These are phyloP conservation scores for Clausena lansium DNA, from an alignment of 345 rosid species.

Conservation along the genomic window DNA sequence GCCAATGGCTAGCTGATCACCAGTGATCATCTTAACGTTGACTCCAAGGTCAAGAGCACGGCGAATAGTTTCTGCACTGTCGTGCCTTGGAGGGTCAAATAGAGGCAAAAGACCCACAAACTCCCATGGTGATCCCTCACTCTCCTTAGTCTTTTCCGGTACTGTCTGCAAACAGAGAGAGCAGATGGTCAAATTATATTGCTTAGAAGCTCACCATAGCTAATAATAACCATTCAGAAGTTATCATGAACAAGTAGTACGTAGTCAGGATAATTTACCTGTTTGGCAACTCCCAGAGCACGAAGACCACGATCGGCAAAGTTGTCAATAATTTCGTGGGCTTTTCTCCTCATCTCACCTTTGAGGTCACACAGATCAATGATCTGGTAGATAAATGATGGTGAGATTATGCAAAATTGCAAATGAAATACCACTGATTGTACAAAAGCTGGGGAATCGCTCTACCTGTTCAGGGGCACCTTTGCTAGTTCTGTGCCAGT, in stretches of 20 bases:
- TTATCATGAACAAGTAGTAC: neutral
- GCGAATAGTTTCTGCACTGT: conserved; percentile 78
- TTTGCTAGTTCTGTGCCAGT: conserved; percentile 86
- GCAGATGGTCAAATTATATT: neutral
- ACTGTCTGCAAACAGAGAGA: conserved; percentile 37
- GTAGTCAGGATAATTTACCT: conserved; percentile 41
- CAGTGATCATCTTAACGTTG: conserved; percentile 88
- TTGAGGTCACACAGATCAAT: conserved; percentile 70
- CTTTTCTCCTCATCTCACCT: conserved; percentile 51
- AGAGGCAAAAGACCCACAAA: conserved; percentile 92
- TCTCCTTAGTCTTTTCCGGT: conserved; percentile 73
- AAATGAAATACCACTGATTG: neutral
- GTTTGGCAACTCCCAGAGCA: conserved; percentile 67
- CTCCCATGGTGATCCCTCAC: conserved; percentile 77
- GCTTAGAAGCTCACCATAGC: neutral
- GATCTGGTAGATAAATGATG: conserved; percentile 36
- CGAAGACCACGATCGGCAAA: conserved; percentile 91
- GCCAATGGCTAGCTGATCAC: conserved; percentile 88
- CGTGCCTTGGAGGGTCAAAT: conserved; percentile 90
- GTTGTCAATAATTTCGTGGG: conserved; percentile 53
- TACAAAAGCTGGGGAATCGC: neutral
- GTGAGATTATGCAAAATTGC: neutral
- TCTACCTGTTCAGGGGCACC: conserved; percentile 93
- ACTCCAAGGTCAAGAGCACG: conserved; percentile 82
- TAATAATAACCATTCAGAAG: neutral